phyloP scores from a whole-genome alignment of 768 basidiomycete species.

The Floccularia luteovirens region DNA sequence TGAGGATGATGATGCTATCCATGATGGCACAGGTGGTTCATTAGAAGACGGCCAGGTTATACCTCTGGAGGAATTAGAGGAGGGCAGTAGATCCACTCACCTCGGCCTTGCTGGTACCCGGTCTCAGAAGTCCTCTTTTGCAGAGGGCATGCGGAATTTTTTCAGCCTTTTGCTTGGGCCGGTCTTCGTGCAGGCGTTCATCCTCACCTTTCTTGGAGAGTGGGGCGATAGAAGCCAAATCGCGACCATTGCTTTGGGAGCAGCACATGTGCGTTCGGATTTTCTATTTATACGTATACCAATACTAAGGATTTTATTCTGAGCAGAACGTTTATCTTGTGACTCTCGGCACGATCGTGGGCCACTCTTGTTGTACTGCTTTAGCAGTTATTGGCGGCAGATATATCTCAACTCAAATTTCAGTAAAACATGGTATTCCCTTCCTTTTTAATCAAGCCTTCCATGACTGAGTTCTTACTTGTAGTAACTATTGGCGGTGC shows the following conservation, averaged over 20 bases:
- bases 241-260: slow-evolving; percentile 91
- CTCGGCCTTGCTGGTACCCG: slow-evolving; percentile 8
- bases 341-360: slow-evolving; percentile 81
- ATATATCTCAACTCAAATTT: slow-evolving; percentile 89
- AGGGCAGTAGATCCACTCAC: slow-evolving; percentile 32
- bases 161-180: slow-evolving; percentile 80
- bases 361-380: slow-evolving; percentile 82
- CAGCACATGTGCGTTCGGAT: slow-evolving; percentile 70
- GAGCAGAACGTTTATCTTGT: slow-evolving; percentile 86
- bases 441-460: slow-evolving; percentile 6
- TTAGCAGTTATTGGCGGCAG: slow-evolving; percentile 92
- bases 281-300: neutral
- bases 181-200: slow-evolving; percentile 91
- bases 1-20: slow-evolving; percentile 62
- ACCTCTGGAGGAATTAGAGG: slow-evolving; percentile 73
- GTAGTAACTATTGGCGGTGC: slow-evolving; percentile 82
- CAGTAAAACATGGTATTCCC: slow-evolving; percentile 82
- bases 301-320: neutral
- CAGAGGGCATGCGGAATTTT: slow-evolving; percentile 74
- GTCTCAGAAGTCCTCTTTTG: slow-evolving; percentile 13
- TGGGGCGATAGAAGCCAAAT: slow-evolving; percentile 99
- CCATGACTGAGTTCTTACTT: neutral
- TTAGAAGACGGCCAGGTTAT: slow-evolving; percentile 30
- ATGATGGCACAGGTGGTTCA: slow-evolving; percentile 30
- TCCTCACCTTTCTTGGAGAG: slow-evolving; percentile 96